A percentile compares a stretch with the other conserved stretches of the same genome.
Conservation (phyloP, 202 grass and related monocot genomes). For the Setaria viridis region DNA sequence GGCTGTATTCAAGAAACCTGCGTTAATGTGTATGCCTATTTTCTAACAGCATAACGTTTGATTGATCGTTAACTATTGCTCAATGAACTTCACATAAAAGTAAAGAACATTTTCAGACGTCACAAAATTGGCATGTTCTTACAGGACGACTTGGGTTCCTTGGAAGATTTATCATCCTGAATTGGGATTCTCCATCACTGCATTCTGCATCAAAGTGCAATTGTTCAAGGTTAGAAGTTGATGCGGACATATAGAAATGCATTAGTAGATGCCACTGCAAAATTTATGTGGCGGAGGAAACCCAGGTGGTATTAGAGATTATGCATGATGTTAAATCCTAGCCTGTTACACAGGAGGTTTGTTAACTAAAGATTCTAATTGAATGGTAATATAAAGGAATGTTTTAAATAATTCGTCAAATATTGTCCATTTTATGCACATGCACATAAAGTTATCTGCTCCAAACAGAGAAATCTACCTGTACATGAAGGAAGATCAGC, state of each 20-base stretch:
- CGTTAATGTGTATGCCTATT: not conserved
- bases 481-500: slow-evolving; percentile 94
- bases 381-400: not conserved
- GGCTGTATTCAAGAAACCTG: not conserved
- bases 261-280: not conserved
- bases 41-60: not conserved
- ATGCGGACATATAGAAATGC: not conserved
- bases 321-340: slow-evolving; percentile 16
- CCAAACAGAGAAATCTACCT: slow-evolving; percentile 51
- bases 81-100: slow-evolving; percentile 7
- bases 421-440: not conserved
- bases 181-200: slow-evolving; percentile 66
- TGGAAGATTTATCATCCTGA: slow-evolving; percentile 72
- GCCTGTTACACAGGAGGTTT: not conserved
- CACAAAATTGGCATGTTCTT: slow-evolving; percentile 21
- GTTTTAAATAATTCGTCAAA: not conserved
- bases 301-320: not conserved
- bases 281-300: slow-evolving; percentile 6
- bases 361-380: not conserved
- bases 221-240: slow-evolving; percentile 24
- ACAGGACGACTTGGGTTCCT: slow-evolving; percentile 63
- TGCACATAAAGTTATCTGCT: slow-evolving; percentile 15
- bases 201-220: slow-evolving; percentile 66
- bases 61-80: not conserved
- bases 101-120: not conserved